These are phyloP conservation scores for Lactuca sativa DNA, from an alignment of 129 eudicot species.

Conservation along the genomic window DNA sequence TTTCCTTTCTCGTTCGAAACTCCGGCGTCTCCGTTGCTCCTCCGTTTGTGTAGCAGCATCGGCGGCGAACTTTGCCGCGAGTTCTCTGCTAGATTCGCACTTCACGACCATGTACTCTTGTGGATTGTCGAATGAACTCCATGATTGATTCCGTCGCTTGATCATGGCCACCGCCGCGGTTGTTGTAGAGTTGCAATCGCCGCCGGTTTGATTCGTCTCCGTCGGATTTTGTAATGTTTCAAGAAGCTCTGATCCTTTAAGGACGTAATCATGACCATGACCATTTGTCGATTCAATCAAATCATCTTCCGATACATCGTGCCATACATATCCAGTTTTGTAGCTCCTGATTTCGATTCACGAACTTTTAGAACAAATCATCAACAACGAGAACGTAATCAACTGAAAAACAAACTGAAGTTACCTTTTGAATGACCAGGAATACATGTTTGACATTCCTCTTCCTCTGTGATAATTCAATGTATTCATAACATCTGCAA, in stretches of 20 bases:
- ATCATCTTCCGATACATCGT: slow-evolving; percentile 56
- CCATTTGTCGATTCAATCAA: slow-evolving; percentile 43
- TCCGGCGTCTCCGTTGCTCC: slow-evolving; percentile 23
- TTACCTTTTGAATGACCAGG: slow-evolving; percentile 73
- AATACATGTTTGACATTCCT: slow-evolving; percentile 63
- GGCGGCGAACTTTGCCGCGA: slow-evolving; percentile 44
- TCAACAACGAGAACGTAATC: neutral
- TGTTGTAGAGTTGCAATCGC: slow-evolving; percentile 13
- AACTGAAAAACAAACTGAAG: neutral
- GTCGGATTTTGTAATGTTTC: slow-evolving; percentile 22
- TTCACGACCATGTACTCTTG: slow-evolving; percentile 49
- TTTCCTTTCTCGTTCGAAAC: slow-evolving; percentile 14
- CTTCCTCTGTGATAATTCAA: slow-evolving; percentile 58
- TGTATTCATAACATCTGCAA: slow-evolving; percentile 53
- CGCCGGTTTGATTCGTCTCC: slow-evolving; percentile 7
- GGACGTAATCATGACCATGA: slow-evolving; percentile 52
- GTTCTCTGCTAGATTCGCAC: slow-evolving; percentile 53
- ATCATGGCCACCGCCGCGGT: slow-evolving; percentile 5
- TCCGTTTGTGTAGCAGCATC: slow-evolving; percentile 47
- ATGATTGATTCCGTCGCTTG: slow-evolving; percentile 47
- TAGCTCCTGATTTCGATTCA: slow-evolving; percentile 50
- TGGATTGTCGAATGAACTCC: slow-evolving; percentile 63
- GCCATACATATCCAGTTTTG: slow-evolving; percentile 72
- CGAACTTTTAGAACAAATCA: neutral
- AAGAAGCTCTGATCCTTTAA: slow-evolving; percentile 63